Base-by-base conservation (phyloP, 1,284 basidiomycete species). In the Papiliotrema flavescens region DNA sequence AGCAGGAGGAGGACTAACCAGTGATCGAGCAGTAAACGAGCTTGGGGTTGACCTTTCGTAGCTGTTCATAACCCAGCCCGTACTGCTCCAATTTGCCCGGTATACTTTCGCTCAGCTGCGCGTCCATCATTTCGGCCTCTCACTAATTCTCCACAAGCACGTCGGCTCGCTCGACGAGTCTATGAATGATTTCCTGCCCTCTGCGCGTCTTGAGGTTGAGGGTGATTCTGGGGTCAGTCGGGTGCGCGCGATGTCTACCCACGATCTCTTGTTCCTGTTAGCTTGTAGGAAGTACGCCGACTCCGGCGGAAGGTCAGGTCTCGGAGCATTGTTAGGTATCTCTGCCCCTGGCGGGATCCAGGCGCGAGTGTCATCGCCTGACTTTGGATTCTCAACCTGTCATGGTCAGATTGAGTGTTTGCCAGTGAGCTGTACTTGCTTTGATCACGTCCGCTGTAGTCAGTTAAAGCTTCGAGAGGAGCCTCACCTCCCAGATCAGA, bases 11-110 rank as follows among this genome's bases (percentile, higher is more conserved):
- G n/a, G 39, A 71, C 78, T 53, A 62, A 85, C 90, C 90, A 17
- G 91, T 92, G 61, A 98, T 88, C 24, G 89, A 92, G 42, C 90
- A 85, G 68, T 97, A 98, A 44, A 97, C 85, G 49, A 98, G 79
- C 40, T 80, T 78, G 2, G 87, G 86, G 67, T 97, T 98, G 52
- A 94, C 79, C 71, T 83, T 82, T 52, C 80, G 80, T 66, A 90
- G 88, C 56, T 89, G 84, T 59, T 92, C 88, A 79, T 85, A 97
- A 6, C 90, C 90, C 19, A 98, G 80, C 0, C 90, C 90, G 78
- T 94, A 83, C 47, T 83, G 82, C 3, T 84, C 84, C 11, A 97
- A 83, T 73, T 97, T 97, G 2, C 93, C 78, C 19, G 76, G 71
- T 1, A 76, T 67, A 55, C 69, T 74, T 26, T 2, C 22, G 23